phyloP scores from a whole-genome alignment of 148 eudicot genomes.

The Tetragonia tetragonoides region DNA sequence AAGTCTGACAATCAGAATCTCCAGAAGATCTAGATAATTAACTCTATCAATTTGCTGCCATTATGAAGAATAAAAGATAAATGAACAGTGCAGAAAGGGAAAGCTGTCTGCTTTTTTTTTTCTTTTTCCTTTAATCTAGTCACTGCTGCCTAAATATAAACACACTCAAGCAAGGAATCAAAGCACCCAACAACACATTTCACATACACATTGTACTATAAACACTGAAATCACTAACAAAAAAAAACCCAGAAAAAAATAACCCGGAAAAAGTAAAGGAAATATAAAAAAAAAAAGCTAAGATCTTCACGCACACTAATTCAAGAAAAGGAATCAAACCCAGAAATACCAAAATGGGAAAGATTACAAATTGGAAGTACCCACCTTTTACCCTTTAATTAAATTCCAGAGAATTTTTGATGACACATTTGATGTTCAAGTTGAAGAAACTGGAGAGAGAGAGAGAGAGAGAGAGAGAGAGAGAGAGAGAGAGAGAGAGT shows the following conservation, averaged over 20 bases:
- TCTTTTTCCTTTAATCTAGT: neutral
- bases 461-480: neutral
- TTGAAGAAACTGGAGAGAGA: neutral
- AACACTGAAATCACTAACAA: slow-evolving; percentile 15
- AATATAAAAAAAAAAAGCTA: slow-evolving; percentile 28
- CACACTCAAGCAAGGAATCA: slow-evolving; percentile 41
- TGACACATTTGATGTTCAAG: neutral
- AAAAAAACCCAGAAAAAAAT: slow-evolving; percentile 14
- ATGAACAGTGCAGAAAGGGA: slow-evolving; percentile 23
- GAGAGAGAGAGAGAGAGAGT: neutral
- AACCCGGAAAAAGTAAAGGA: slow-evolving; percentile 13
- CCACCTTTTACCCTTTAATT: neutral
- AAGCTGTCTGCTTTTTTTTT: slow-evolving; percentile 26
- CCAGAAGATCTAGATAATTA: slow-evolving; percentile 25
- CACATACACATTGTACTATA: neutral
- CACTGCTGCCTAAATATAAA: slow-evolving; percentile 20
- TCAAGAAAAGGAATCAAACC: slow-evolving; percentile 49
- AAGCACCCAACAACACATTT: slow-evolving; percentile 14
- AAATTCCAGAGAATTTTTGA: slow-evolving; percentile 18
- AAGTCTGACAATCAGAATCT: slow-evolving; percentile 32
- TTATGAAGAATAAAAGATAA: slow-evolving; percentile 17
- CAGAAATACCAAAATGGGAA: slow-evolving; percentile 7
- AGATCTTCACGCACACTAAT: slow-evolving; percentile 52
- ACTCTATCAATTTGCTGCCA: slow-evolving; percentile 11
- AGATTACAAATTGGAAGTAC: slow-evolving; percentile 2